These are phyloP conservation scores for Neurospora sp. DNA, from an alignment of 495 filamentous ascomycete species.

Conservation along the genomic window DNA sequence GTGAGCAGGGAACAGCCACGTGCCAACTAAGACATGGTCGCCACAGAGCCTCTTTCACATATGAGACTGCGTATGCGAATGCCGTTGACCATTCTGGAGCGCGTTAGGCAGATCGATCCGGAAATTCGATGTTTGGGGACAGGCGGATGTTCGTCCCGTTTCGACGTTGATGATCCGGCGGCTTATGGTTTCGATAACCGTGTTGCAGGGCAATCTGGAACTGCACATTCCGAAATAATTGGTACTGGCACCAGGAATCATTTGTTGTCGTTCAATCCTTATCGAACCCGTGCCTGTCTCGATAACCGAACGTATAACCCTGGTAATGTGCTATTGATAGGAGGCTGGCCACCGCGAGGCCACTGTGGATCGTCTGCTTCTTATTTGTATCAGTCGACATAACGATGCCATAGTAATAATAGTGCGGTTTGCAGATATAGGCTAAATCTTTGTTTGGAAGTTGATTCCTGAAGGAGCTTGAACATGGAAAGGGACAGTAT, in stretches of 20 bases:
- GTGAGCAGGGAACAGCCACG: neutral
- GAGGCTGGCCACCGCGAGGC: neutral
- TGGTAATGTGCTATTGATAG: neutral
- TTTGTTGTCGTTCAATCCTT: neutral
- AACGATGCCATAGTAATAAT: neutral
- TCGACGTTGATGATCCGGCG: neutral
- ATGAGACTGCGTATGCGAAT: neutral
- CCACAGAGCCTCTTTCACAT: neutral
- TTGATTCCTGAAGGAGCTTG: neutral
- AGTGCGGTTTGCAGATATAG: neutral
- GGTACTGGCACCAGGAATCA: neutral
- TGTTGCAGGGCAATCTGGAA: neutral
- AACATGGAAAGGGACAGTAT: neutral
- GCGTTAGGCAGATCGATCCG: neutral
- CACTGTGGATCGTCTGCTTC: neutral
- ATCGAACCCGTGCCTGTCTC: neutral
- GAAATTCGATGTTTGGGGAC: neutral
- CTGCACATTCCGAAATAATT: neutral
- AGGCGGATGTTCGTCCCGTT: neutral
- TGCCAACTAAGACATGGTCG: neutral
- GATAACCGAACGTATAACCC: neutral
- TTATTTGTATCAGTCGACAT: neutral
- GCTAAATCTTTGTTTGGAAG: neutral
- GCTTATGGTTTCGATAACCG: neutral
- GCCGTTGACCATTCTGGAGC: neutral